A percentile compares a stretch with the other conserved stretches of the same genome.
These are phyloP conservation scores for Plenodomus biglobosus DNA, from an alignment of 2,329 filamentous ascomycete species.

Conservation along the genomic window DNA sequence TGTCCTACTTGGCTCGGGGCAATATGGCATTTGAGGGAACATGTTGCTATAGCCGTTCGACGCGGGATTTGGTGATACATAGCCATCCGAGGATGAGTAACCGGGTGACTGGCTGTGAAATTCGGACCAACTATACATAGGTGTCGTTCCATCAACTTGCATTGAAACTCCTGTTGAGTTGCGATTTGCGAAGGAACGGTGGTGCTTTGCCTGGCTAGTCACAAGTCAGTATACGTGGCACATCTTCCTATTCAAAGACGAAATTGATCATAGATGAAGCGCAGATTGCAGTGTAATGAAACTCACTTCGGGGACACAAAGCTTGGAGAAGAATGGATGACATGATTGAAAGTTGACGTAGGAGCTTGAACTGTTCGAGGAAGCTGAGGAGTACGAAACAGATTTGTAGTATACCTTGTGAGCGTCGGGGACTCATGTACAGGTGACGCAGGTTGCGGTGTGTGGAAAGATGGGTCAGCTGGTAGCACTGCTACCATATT, in stretches of 20 bases:
- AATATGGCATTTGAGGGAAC: conserved; percentile 34
- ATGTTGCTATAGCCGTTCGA: conserved; percentile 31
- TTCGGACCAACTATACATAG: conserved; percentile 27
- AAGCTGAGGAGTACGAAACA: conserved; percentile 44
- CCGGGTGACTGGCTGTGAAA: conserved; percentile 33
- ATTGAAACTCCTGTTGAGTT: conserved; percentile 20
- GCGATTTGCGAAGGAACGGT: conserved; percentile 8
- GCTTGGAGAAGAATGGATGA: conserved; percentile 35
- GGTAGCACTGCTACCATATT: not conserved
- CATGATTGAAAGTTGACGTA: conserved; percentile 30
- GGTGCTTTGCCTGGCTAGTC: conserved; percentile 24
- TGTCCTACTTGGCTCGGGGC: conserved; percentile 29
- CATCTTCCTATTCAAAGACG: not conserved
- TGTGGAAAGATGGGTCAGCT: not conserved
- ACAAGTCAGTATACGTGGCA: conserved; percentile 1
- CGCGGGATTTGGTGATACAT: conserved; percentile 34
- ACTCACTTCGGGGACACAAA: conserved; percentile 41
- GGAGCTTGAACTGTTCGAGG: conserved; percentile 38
- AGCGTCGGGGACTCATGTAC: conserved; percentile 26
- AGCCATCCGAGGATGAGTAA: conserved; percentile 40
- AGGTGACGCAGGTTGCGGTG: conserved; percentile 24
- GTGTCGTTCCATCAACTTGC: conserved; percentile 20
- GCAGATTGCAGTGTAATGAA: conserved; percentile 27
- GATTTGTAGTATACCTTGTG: conserved; percentile 42
- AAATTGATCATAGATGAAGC: conserved; percentile 4